Evolutionary conservation across 768 basidiomycete genomes (phyloP).

Genomic region (Myochromella boudieri): DNA sequence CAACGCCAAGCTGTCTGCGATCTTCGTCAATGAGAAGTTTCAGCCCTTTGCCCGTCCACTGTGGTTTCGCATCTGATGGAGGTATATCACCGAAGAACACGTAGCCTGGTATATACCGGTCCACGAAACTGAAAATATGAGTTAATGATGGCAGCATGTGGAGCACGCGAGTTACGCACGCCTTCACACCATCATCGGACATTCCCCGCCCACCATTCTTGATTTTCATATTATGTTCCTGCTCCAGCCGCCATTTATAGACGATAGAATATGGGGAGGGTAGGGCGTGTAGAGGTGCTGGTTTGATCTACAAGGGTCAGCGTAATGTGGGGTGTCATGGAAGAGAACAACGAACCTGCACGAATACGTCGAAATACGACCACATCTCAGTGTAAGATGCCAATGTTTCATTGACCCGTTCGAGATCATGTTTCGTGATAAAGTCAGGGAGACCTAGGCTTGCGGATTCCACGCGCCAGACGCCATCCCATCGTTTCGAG

Average conservation of each 20-base stretch:
- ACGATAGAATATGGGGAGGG: conserved; percentile 50
- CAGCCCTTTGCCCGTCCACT: conserved; percentile 45
- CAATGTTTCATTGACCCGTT: conserved; percentile 64
- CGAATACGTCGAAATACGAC: conserved; percentile 66
- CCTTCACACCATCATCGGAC: conserved; percentile 75
- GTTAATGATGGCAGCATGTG: conserved; percentile 4
- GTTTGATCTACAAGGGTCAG: conserved; percentile 18
- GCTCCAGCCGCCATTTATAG: conserved; percentile 87
- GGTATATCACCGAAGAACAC: conserved; percentile 72
- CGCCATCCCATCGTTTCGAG: conserved; percentile 49
- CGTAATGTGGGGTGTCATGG: not conserved
- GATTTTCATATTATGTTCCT: conserved; percentile 88
- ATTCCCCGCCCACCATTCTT: conserved; percentile 85
- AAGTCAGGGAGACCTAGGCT: conserved; percentile 35
- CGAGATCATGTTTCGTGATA: conserved; percentile 51
- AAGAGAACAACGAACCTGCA: conserved; percentile 55
- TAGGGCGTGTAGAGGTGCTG: conserved; percentile 20
- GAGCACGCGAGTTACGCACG: conserved; percentile 36
- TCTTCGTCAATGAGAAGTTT: conserved; percentile 53
- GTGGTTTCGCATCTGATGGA: conserved; percentile 13
- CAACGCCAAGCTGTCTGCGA: conserved; percentile 44
- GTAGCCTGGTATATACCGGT: conserved; percentile 93
- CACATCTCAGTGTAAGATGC: conserved; percentile 65
- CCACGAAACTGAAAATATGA: conserved; percentile 63
- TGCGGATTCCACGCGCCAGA: conserved; percentile 39